These are phyloP conservation scores for Schizophyllum amplum DNA, from an alignment of 1,284 basidiomycete species.

Conservation along the genomic window DNA sequence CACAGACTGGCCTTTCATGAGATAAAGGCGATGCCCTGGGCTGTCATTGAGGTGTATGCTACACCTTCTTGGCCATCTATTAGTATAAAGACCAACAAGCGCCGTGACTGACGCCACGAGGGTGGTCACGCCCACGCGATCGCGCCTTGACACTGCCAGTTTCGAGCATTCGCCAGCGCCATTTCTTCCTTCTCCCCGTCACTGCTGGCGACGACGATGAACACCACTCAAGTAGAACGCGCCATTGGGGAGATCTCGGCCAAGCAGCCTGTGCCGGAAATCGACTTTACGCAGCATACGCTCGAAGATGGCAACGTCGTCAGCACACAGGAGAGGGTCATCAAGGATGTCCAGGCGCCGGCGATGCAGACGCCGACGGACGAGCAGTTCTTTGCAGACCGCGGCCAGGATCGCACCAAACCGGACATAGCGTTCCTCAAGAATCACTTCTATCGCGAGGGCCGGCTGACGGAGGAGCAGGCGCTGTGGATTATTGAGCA, in stretches of 20 bases:
- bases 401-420: constrained; percentile 38
- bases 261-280: constrained; percentile 38
- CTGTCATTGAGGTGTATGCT: too few relatives aligned
- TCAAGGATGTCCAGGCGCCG: constrained; percentile 42
- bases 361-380: not conserved
- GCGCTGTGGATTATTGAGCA: constrained; percentile 83
- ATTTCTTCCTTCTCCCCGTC: not conserved
- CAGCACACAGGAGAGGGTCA: constrained; percentile 78
- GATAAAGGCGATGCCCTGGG: too few relatives aligned
- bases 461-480: constrained; percentile 85
- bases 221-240: not conserved
- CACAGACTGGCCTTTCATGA: too few relatives aligned
- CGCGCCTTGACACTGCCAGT: not conserved
- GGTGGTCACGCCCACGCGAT: not conserved
- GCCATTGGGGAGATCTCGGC: not conserved
- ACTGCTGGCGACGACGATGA: not conserved
- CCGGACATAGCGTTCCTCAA: constrained; percentile 97
- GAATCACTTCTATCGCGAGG: constrained; percentile 98
- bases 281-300: constrained; percentile 86
- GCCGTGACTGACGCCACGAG: not conserved
- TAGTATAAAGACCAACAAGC: too few relatives aligned
- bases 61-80: too few relatives aligned
- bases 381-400: constrained; percentile 1
- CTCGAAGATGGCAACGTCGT: constrained; percentile 85
- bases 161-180: not conserved